Conservation (phyloP, 2,329 filamentous ascomycete species). For the Phyllosticta paracitricarpa region DNA sequence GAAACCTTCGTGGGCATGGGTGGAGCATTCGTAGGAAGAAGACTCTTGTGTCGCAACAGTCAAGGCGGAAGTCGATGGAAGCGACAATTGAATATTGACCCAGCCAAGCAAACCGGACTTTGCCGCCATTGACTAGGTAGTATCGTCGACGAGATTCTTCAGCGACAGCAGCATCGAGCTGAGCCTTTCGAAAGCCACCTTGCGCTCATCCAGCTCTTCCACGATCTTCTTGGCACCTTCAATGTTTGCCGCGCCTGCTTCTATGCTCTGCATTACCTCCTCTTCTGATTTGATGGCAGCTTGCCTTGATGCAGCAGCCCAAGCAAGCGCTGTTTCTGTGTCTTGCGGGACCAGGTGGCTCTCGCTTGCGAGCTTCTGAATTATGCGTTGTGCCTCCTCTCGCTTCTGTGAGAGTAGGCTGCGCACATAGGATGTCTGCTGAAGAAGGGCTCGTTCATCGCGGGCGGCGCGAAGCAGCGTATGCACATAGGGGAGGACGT, state of each 20-base stretch:
- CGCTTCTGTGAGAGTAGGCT: conserved; percentile 21
- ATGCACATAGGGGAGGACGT: conserved; percentile 22
- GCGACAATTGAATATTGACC: neutral
- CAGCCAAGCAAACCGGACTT: neutral
- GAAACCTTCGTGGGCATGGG: no score
- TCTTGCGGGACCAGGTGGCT: conserved; percentile 29
- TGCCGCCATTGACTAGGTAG: neutral
- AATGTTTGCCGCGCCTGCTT: neutral
- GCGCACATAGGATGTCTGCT: conserved; percentile 26
- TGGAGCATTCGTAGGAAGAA: neutral
- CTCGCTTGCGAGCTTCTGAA: conserved; percentile 27
- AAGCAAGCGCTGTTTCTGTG: conserved; percentile 2
- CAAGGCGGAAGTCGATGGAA: neutral
- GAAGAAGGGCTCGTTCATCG: conserved; percentile 23
- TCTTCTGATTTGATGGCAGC: neutral
- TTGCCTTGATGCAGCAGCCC: conserved; percentile 11
- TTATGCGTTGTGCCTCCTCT: conserved; percentile 19
- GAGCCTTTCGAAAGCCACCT: neutral
- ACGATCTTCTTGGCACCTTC: conserved; percentile 5
- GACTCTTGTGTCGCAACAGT: neutral
- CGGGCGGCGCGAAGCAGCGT: conserved; percentile 18
- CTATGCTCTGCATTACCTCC: neutral
- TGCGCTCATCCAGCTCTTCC: conserved; percentile 3
- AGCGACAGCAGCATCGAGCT: neutral
- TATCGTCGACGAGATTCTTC: neutral